Base-by-base conservation (phyloP, 2,329 filamentous ascomycete genomes). In the Venturia effusa region DNA sequence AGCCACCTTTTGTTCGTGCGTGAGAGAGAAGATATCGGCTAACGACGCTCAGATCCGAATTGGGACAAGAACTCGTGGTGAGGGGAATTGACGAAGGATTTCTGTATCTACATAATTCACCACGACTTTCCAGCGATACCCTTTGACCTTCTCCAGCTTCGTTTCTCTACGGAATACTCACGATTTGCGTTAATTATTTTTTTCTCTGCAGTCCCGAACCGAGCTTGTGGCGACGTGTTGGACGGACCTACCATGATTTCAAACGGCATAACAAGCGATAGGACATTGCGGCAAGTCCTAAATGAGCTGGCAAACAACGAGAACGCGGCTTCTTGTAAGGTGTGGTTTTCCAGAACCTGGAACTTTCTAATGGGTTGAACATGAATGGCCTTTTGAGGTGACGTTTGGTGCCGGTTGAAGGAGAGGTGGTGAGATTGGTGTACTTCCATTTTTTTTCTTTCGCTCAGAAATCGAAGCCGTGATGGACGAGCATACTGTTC, bases 1-100 rank as follows among this genome's bases (percentile, higher is more conserved):
- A 71, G 83, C 77, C 37, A 45, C 37, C 37, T 2, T 10, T 63
- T 24, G 41, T 43, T 24, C 10, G 4, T 45, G 22, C 10, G 41
- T 39, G 27, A 24, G 32, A 43, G 40, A 15, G 51, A 41, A 2
- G n/a, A 39, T 61, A 37, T 61, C n/a, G 27, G 27, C 27, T 64
- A 65, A 41, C 57, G 17, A 57, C n/a, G 27, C 1, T 3, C 66
- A 90, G 88, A 92, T 76, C 88, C 88, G 24, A 91, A 90, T 78
- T 96, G 92, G 92, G 92, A 96, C 78, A 86, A 89, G 67, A 92
- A 92, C 77, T 88, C 89, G 54, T 94, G 90, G 90, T 94, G 74
- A 64, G 68, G 68, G 24, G 22, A 62, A 51, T 45, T 37, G 32
- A 22, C 1, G 45, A 48, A 3, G 3, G 2, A 45, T 7, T 10